Base-by-base conservation (phyloP, 352 stramenopile genomes). In the Pythium insidiosum region DNA sequence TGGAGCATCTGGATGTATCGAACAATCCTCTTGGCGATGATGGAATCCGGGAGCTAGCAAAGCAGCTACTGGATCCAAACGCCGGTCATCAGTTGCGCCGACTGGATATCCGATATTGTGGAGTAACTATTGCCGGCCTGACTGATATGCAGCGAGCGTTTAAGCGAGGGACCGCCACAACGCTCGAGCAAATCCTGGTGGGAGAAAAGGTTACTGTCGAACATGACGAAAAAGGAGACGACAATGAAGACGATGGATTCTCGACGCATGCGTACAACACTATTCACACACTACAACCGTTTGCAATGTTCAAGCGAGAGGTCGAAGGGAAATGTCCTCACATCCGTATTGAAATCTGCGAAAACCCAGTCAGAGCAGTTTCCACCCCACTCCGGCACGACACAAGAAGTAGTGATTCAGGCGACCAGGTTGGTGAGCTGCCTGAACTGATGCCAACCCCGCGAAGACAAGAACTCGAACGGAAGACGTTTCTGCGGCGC, bases 11-110 rank as follows among this genome's bases (percentile, higher is more conserved):
- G 0, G 43, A 66, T 21, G 33, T 80, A 3, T 37, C 52, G 0
- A 47, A 56, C 1, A 84, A 84, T 23, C 31, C 43, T 6, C 43
- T 84, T 5, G 58, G 56, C 0, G 60, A 73, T 4, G 58, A 71
- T 15, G 58, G 47, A 0, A 47, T 72, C 23, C 60, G 62, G 0
- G 65, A 78, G 5, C 31, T 84, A 3, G 46, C 63, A 15, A 47
- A 23, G 7, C 20, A 43, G 5, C 25, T 42, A 3, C 16, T 59
- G 13, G 31, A 47, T 24, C 19, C 36, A 13, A 7, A 22, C 11
- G 22, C n/a, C 9, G 6, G 22, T 1, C 28, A 37, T 6, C 21
- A 11, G 7, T 18, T 83, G 2, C 41, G 51, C 6, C 38, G 41
- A 9, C 52, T 84, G 1, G 43, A 75, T 4, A 25, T 84, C 20